These are phyloP conservation scores for Penicillium egyptiacum DNA, from an alignment of 495 filamentous ascomycete genomes.

Conservation along the genomic window DNA sequence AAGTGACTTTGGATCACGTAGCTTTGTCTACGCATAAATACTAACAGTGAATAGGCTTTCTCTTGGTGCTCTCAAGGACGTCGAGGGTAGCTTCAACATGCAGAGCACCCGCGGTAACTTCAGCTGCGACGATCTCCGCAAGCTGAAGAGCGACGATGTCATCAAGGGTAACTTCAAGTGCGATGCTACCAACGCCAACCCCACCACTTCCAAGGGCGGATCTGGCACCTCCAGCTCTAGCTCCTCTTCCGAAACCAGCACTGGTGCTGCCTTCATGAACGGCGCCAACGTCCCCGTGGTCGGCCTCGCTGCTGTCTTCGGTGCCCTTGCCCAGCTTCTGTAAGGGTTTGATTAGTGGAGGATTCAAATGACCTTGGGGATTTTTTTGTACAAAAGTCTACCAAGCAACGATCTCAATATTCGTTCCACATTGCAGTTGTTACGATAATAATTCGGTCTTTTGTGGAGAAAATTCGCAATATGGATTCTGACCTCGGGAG, in stretches of 20 bases:
- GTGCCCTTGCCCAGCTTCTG: slow-evolving; percentile 48
- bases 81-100: slow-evolving; percentile 85
- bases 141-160: slow-evolving; percentile 40
- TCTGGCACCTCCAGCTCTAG: slow-evolving; percentile 46
- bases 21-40: slow-evolving; percentile 1
- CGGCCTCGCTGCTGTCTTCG: slow-evolving; percentile 45
- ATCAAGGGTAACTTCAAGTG: slow-evolving; percentile 68
- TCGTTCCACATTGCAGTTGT: slow-evolving; percentile 42
- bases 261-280: slow-evolving; percentile 43
- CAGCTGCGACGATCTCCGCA: slow-evolving; percentile 50
- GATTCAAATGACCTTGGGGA: slow-evolving; percentile 13
- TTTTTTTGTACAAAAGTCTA: slow-evolving; percentile 31
- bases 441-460: slow-evolving; percentile 52
- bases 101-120: slow-evolving; percentile 66
- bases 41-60: slow-evolving; percentile 55
- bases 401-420: slow-evolving; percentile 40
- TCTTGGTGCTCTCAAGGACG: slow-evolving; percentile 67
- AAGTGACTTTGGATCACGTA: slow-evolving; percentile 42
- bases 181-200: slow-evolving; percentile 39
- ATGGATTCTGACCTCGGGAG: slow-evolving; percentile 32
- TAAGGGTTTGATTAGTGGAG: slow-evolving; percentile 31
- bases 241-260: slow-evolving; percentile 34
- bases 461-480: slow-evolving; percentile 41
- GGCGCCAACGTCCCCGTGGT: slow-evolving; percentile 44
- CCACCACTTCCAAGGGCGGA: slow-evolving; percentile 38